Conservation (phyloP, 2,329 filamentous ascomycete genomes). For the Penicillium griseofulvum region DNA sequence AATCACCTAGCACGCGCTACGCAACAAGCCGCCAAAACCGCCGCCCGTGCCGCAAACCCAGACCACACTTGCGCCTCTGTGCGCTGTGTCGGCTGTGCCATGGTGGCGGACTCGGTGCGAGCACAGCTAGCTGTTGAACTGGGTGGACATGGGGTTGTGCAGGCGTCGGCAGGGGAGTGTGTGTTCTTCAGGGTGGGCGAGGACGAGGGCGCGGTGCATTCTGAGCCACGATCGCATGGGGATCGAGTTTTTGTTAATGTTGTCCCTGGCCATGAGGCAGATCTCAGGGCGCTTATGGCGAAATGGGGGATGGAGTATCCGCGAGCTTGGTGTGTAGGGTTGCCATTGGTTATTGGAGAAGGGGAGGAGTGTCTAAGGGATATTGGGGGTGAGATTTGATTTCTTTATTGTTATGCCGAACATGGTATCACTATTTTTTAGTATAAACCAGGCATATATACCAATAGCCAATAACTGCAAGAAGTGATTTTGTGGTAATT, state of each 20-base stretch:
- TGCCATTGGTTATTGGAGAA: slow-evolving; percentile 11
- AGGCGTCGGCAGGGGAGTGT: slow-evolving; percentile 32
- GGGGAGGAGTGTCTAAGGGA: slow-evolving; percentile 14
- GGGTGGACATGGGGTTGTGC: slow-evolving; percentile 1
- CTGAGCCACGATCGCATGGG: slow-evolving; percentile 27
- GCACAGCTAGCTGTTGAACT: not conserved
- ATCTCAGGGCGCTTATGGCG: slow-evolving; percentile 30
- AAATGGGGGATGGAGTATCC: slow-evolving; percentile 35
- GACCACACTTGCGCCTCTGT: slow-evolving; percentile 45
- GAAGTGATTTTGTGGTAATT: not conserved
- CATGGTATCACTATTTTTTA: not conserved
- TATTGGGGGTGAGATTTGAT: slow-evolving; percentile 10
- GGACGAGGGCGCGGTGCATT: slow-evolving; percentile 33
- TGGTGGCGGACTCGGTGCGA: slow-evolving; percentile 34
- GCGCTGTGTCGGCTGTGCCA: slow-evolving; percentile 46
- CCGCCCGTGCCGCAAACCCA: slow-evolving; percentile 21
- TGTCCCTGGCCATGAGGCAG: slow-evolving; percentile 34
- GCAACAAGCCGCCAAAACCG: slow-evolving; percentile 31
- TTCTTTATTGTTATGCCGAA: not conserved
- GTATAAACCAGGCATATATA: not conserved
- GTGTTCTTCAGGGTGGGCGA: slow-evolving; percentile 46
- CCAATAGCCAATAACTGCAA: not conserved
- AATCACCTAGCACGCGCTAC: slow-evolving; percentile 34
- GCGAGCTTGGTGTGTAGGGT: slow-evolving; percentile 24
- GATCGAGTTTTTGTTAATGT: slow-evolving; percentile 40